Evolutionary conservation across 371 early-diverging fungal genomes (phyloP).

Genomic region (Mortierella sp.): DNA sequence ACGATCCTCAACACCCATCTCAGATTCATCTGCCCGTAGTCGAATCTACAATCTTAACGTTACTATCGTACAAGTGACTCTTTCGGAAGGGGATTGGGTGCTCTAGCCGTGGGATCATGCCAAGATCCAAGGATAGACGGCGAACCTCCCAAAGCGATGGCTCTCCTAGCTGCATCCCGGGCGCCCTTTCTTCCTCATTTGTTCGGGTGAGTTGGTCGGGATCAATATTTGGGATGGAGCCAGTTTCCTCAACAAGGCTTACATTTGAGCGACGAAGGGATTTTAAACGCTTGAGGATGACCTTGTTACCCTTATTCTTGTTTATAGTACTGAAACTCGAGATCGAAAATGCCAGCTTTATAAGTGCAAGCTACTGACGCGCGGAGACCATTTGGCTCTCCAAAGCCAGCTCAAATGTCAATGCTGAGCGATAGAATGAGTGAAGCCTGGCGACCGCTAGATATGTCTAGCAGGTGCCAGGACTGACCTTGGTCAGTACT

Average conservation of each 20-base stretch:
- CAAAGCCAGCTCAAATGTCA: slow-evolving; percentile 14
- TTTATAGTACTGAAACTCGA: neutral
- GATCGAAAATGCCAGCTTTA: neutral
- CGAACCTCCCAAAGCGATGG: slow-evolving; percentile 46
- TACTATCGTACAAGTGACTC: slow-evolving; percentile 33
- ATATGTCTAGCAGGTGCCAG: neutral
- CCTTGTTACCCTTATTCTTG: slow-evolving; percentile 9
- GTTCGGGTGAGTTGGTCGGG: slow-evolving; percentile 33
- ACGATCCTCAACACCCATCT: slow-evolving; percentile 49
- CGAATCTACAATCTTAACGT: slow-evolving; percentile 36
- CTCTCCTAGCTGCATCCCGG: slow-evolving; percentile 37
- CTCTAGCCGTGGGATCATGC: slow-evolving; percentile 38
- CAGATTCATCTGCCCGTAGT: slow-evolving; percentile 47
- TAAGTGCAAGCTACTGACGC: neutral
- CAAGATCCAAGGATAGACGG: slow-evolving; percentile 38
- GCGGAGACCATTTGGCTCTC: neutral
- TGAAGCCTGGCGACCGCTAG: neutral
- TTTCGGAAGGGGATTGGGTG: slow-evolving; percentile 45
- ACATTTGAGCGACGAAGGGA: slow-evolving; percentile 14
- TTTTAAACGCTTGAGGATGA: slow-evolving; percentile 34
- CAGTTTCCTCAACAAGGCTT: slow-evolving; percentile 10
- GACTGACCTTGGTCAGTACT: slow-evolving; percentile 14
- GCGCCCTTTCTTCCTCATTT: slow-evolving; percentile 33
- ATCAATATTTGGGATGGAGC: slow-evolving; percentile 32
- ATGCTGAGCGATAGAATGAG: neutral